A percentile compares a stretch with the other conserved stretches of the same genome.
These are phyloP conservation scores for Rhodotorula kratochvilovae DNA, from an alignment of 768 basidiomycete species.

Conservation along the genomic window DNA sequence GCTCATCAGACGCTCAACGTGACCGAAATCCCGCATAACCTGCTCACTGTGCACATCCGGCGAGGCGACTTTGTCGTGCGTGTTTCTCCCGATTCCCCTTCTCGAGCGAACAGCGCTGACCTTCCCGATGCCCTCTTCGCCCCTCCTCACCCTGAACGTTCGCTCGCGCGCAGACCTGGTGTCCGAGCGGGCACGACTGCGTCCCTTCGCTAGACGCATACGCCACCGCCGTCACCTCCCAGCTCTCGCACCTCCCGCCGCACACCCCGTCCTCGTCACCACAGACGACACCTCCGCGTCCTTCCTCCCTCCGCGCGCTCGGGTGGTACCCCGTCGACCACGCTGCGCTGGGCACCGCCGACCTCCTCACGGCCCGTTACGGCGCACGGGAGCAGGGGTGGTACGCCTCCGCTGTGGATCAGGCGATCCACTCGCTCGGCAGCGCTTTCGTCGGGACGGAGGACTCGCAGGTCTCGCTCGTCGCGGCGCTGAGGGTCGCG, in stretches of 20 bases:
- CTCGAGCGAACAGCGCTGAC: no score
- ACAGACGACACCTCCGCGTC: slow-evolving; percentile 21
- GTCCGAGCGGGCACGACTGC: neutral
- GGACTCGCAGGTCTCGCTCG: slow-evolving; percentile 20
- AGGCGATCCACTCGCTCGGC: slow-evolving; percentile 13
- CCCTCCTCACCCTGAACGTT: no score
- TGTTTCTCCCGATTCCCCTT: neutral
- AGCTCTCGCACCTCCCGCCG: neutral
- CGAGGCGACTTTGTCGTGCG: slow-evolving; percentile 16
- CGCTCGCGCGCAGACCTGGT: slow-evolving; percentile 7
- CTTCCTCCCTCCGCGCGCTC: neutral
- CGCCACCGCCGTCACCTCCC: neutral
- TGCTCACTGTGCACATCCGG: slow-evolving; percentile 11
- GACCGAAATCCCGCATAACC: neutral
- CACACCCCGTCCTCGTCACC: slow-evolving; percentile 16
- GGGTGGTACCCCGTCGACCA: slow-evolving; percentile 18
- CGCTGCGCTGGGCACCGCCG: neutral
- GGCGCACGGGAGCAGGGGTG: slow-evolving; percentile 2
- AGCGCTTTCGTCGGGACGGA: slow-evolving; percentile 14
- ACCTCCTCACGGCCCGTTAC: slow-evolving; percentile 1
- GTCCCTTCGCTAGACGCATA: slow-evolving; percentile 12
- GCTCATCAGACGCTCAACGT: slow-evolving; percentile 8
- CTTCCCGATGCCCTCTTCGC: no score
- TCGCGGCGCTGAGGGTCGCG: slow-evolving; percentile 14
- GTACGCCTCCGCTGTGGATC: slow-evolving; percentile 17